Evolutionary conservation across 1,284 basidiomycete species (phyloP).

Genomic region (Irpex sp.): DNA sequence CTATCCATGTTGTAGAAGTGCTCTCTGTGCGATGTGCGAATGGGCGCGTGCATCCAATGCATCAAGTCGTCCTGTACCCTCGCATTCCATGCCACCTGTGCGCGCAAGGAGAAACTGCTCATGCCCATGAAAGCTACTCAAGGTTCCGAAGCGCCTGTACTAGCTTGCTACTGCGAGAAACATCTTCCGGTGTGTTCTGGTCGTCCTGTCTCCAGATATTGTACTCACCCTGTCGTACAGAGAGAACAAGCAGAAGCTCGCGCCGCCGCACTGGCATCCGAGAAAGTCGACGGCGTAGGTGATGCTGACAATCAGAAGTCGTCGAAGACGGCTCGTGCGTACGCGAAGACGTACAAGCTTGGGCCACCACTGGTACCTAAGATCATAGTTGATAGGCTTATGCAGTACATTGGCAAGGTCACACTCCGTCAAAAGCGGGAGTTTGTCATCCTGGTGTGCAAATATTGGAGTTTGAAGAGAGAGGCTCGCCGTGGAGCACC

Average conservation of each 20-base stretch:
- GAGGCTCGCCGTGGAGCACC: slow-evolving; percentile 93
- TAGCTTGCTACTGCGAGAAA: slow-evolving; percentile 83
- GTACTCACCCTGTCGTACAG: slow-evolving; percentile 31
- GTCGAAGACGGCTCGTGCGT: slow-evolving; percentile 74
- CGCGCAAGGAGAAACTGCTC: slow-evolving; percentile 78
- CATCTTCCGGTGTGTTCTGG: slow-evolving; percentile 77
- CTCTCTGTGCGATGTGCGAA: slow-evolving; percentile 76
- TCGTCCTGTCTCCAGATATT: background rate
- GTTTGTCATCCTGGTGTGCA: slow-evolving; percentile 78
- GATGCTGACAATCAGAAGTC: slow-evolving; percentile 33
- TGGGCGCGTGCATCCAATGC: slow-evolving; percentile 97
- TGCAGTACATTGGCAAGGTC: slow-evolving; percentile 76
- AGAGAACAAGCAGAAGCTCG: slow-evolving; percentile 66
- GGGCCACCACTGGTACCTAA: slow-evolving; percentile 76
- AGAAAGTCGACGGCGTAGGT: slow-evolving; percentile 30
- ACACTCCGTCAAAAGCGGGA: slow-evolving; percentile 74
- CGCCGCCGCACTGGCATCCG: slow-evolving; percentile 49
- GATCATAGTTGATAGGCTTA: slow-evolving; percentile 72
- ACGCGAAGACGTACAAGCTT: slow-evolving; percentile 76
- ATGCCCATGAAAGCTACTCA: slow-evolving; percentile 86
- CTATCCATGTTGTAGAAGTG: slow-evolving; percentile 56
- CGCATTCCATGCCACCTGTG: slow-evolving; percentile 96
- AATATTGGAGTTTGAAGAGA: slow-evolving; percentile 97
- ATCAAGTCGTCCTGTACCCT: slow-evolving; percentile 88
- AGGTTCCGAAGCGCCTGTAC: slow-evolving; percentile 62